Evolutionary conservation across 78 protist genomes (phyloP).

Genomic region (Dictyostelium intermedium): DNA sequence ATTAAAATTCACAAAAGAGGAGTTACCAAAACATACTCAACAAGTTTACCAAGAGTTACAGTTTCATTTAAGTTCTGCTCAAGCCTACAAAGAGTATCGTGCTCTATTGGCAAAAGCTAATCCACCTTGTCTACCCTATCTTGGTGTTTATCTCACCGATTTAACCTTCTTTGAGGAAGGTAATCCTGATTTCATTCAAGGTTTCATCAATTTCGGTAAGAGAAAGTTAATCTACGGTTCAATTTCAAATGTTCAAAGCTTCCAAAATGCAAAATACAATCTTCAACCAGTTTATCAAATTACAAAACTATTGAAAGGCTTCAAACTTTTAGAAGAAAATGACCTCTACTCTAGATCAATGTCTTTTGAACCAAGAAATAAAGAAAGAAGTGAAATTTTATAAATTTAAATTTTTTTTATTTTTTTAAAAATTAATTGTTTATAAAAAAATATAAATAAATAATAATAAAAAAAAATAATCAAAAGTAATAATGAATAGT

Average conservation of each 20-base stretch:
- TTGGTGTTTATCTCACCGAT: slow-evolving; percentile 78
- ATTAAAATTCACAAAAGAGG: slow-evolving; percentile 64
- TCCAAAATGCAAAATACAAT: slow-evolving; percentile 64
- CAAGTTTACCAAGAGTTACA: slow-evolving; percentile 27
- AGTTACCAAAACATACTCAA: slow-evolving; percentile 67
- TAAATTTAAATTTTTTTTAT: too few species aligned
- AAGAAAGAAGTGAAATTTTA: slow-evolving; percentile 28
- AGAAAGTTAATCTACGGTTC: slow-evolving; percentile 51
- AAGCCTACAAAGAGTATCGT: slow-evolving; percentile 60
- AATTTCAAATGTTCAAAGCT: slow-evolving; percentile 42
- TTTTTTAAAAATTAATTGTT: too few species aligned
- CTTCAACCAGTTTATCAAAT: slow-evolving; percentile 75
- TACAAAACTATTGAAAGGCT: slow-evolving; percentile 17
- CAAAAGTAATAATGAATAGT: too few species aligned
- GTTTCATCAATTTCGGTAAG: slow-evolving; percentile 71
- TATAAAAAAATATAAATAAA: too few species aligned
- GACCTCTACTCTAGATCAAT: slow-evolving; percentile 49
- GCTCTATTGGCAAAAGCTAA: slow-evolving; percentile 49
- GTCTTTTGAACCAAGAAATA: slow-evolving; percentile 62
- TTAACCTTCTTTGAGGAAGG: slow-evolving; percentile 82
- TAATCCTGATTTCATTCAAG: slow-evolving; percentile 72
- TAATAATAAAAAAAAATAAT: background rate
- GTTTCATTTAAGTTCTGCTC: slow-evolving; percentile 1
- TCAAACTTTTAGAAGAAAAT: slow-evolving; percentile 47
- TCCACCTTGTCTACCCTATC: slow-evolving; percentile 69